Base-by-base conservation (phyloP, 352 stramenopile genomes). In the Pythium graminicola region DNA sequence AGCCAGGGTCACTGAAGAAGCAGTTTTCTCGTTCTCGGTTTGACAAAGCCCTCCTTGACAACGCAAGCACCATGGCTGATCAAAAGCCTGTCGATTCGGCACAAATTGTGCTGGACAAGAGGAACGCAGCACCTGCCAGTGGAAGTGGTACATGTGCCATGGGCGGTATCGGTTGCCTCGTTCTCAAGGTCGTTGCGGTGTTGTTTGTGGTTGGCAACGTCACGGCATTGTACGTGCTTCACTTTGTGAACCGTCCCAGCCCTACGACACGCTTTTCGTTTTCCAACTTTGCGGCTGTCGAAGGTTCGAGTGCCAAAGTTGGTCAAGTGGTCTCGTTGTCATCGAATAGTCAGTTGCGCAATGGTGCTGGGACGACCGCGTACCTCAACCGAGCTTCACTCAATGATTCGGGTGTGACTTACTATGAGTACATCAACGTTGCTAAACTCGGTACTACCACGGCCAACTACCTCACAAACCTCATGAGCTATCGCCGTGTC, bases 121-220 rank as follows among this genome's bases (percentile, higher is more conserved):
- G 53, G 11, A n/a, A 26, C 17, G 36, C 1, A 7, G 46, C 27
- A 0, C 23, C 23, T n/a, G 23, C 10, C 0, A 14, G 27, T 6
- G 49, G 20, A 16, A 40, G 23, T 0, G 58, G 39, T 29, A 44
- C 24, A 0, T 36, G 22, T 0, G 58, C 39, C 33, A 47, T 22
- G 0, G 56, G 39, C 26, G 40, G 38, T 2, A 32, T 50, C 22
- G 14, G 26, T 41, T 14, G 50, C 9, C 24, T 59, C 27, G 32
- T 45, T 1, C 35, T 73, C 22, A 62, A 64, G n/a, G 23, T 53
- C 13, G 23, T 80, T 24, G 67, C 64, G 14, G 72, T 81, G 44
- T 23, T 82, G 41, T 86, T 84, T 38, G 72, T 85, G 46, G 22
- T 85, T 17, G 55, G 70, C 61, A 87, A 87, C 55, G 50, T 84